Base-by-base conservation (phyloP, 1,284 basidiomycete species). In the Hypsizygus ulmarius region DNA sequence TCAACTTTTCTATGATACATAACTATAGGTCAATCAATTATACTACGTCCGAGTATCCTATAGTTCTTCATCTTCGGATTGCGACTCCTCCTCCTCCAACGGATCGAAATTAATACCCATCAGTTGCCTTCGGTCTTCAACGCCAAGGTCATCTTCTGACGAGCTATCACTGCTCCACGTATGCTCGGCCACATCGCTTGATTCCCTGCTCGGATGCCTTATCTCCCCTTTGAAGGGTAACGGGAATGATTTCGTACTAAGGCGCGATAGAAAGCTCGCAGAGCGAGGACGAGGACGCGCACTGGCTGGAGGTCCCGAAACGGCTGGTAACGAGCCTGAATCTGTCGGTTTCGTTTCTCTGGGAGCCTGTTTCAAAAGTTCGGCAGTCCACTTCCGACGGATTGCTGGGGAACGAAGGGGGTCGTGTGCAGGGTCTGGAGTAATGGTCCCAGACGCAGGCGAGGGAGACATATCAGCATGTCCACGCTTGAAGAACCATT, bases 81-180 rank as follows among this genome's bases (percentile, higher is more conserved):
- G 32, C 5, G 37, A 21, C n/a, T 47, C 42, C 14, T 36, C 33
- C 8, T 28, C 34, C 7, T 42, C 39, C 27, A 43, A 15, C 19
- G 37, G 32, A 8, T 39, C 49, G 5, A 41, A 21, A 37, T 34
- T 41, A 34, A 39, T 12, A 28, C 30, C n/a, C 49, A 47, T 16
- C 39, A 53, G 25, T 25, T 49, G 43, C 37, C 54, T 52, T 36
- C 51, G 49, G 49, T 58, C 62, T 43, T 62, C 55, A 18, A 61
- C 48, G 34, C 53, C 49, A 48, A 61, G 52, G 44, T 78, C 77
- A 43, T 79, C 80, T 28, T 77, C 79, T 5, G 79, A 81, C 3
- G 84, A 86, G 54, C 78, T 84, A 59, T 87, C 83, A 49, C 78
- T 86, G 53, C 82, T 83, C 79, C 81, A 85, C 3, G 65, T 57